A percentile compares a stretch with the other conserved stretches of the same genome.
phyloP scores from a whole-genome alignment of 1,139 yeast genomes.

The Williopsis jadinii region DNA sequence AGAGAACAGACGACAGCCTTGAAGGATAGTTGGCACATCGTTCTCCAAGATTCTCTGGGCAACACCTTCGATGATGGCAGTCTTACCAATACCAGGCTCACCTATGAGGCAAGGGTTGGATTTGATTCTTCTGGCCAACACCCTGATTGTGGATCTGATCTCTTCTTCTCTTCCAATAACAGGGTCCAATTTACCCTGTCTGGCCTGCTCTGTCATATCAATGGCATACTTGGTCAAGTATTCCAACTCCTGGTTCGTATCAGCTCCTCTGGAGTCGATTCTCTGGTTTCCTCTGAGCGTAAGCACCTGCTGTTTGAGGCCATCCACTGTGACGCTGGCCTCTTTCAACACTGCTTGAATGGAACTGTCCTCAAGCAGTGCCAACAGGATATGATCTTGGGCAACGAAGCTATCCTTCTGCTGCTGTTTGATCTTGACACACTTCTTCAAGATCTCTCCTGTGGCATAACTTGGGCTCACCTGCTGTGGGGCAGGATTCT shows the following conservation, averaged over 20 bases:
- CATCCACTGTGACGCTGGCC: slow-evolving; percentile 58
- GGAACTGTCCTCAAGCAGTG: slow-evolving; percentile 71
- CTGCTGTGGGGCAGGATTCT: slow-evolving; percentile 79
- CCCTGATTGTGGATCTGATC: slow-evolving; percentile 89
- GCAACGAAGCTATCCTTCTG: slow-evolving; percentile 92
- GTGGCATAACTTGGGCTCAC: slow-evolving; percentile 62
- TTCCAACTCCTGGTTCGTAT: slow-evolving; percentile 77
- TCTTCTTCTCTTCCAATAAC: slow-evolving; percentile 99
- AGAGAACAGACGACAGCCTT: slow-evolving; percentile 74
- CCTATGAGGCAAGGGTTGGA: slow-evolving; percentile 96
- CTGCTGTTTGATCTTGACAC: slow-evolving; percentile 68
- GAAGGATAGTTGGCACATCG: slow-evolving; percentile 86
- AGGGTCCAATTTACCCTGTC: slow-evolving; percentile 93
- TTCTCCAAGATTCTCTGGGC: slow-evolving; percentile 95
- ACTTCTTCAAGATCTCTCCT: slow-evolving; percentile 63
- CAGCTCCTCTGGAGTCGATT: slow-evolving; percentile 92
- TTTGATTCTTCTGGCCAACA: slow-evolving; percentile 90
- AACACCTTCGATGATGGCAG: slow-evolving; percentile 96
- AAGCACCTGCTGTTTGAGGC: slow-evolving; percentile 73
- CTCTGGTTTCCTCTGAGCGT: slow-evolving; percentile 85
- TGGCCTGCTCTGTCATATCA: slow-evolving; percentile 88
- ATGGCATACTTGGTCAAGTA: slow-evolving; percentile 84
- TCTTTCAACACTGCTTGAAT: slow-evolving; percentile 73
- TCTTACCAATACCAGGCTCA: slow-evolving; percentile 99
- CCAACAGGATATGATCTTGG: slow-evolving; percentile 87